Base-by-base conservation (phyloP, 768 basidiomycete species). In the Mrakia hoshinonis region DNA sequence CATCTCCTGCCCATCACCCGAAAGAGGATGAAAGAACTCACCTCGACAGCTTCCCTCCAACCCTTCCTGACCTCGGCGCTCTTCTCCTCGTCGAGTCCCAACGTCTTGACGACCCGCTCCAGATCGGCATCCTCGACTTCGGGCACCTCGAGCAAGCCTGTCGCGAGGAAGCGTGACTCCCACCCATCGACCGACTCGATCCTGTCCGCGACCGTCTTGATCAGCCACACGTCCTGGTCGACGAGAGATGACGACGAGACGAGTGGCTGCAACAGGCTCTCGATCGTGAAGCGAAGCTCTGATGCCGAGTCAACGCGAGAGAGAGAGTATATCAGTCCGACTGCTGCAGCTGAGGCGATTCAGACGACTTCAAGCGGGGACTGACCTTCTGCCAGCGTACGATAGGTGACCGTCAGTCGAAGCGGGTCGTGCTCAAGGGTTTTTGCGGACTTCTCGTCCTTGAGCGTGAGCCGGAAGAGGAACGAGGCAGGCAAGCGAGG, bases 1-100 rank as follows among this genome's bases (percentile, higher is more conserved):
- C 7, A 31, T 11, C 12, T 31, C 6, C 7, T 43, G 15, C 6
- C 26, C n/a, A n/a, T n/a, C n/a, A n/a, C n/a, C n/a, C 24, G 24
- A 70, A 7, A 36, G n/a, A 3, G 36, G 43, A 34, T 4, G 24
- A 1, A 12, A 43, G n/a, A 46, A 67, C 65, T 31, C 34, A 72
- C 70, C 65, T 67, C 70, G 38, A 72, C 70, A 34, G 58, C 70
- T 26, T 51, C 22, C 31, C 65, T 52, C 70, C 70, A 72, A 1
- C 46, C 48, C n/a, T 67, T 47, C 29, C 58, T 46, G 5, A 73
- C 15, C 12, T n/a, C 47, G 12, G 26, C 34, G 47, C 61, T 36
- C 0, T 36, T 55, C 46, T 52, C 34, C 51, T 64, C 67, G 9
- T 26, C 55, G 13, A 64, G 47, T 7, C 18, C 34, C 49, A 73